phyloP scores from a whole-genome alignment of 495 filamentous ascomycete genomes.

The Aspergillus hancockii region DNA sequence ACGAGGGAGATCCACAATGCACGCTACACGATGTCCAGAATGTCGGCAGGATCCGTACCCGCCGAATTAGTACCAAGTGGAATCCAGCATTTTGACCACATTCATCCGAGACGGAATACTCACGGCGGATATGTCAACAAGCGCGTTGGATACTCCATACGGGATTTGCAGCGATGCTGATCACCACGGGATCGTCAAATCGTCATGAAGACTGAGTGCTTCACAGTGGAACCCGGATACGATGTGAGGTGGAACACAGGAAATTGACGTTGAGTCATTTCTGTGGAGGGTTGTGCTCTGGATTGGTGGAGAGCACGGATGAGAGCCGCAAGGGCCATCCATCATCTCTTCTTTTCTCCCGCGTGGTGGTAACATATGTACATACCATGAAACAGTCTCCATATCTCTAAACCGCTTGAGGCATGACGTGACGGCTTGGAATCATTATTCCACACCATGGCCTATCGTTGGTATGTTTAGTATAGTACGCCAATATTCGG shows the following conservation, averaged over 20 bases:
- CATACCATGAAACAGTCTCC: too few relatives aligned
- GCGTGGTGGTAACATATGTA: neutral
- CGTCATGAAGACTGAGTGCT: neutral
- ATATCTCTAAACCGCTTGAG: too few relatives aligned
- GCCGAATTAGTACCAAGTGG: neutral
- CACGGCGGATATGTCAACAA: neutral
- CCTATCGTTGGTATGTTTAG: neutral
- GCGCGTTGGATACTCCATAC: neutral
- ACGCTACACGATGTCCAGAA: constrained; percentile 1
- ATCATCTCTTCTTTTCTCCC: neutral
- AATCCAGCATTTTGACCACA: neutral
- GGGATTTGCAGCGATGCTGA: neutral
- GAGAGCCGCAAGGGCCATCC: neutral
- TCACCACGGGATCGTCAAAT: neutral
- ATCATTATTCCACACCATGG: too few relatives aligned
- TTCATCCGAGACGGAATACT: neutral
- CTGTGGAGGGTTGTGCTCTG: neutral
- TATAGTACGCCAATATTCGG: neutral
- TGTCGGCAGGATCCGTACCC: constrained; percentile 2
- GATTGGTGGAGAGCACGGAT: neutral
- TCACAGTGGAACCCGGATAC: constrained; percentile 7
- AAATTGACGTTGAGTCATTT: neutral
- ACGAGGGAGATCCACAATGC: constrained; percentile 2
- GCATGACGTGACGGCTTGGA: too few relatives aligned
- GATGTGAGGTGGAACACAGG: constrained; percentile 3